Evolutionary conservation across 108 stramenopile genomes (phyloP).

Genomic region (Nannochloropsis gaditana): DNA sequence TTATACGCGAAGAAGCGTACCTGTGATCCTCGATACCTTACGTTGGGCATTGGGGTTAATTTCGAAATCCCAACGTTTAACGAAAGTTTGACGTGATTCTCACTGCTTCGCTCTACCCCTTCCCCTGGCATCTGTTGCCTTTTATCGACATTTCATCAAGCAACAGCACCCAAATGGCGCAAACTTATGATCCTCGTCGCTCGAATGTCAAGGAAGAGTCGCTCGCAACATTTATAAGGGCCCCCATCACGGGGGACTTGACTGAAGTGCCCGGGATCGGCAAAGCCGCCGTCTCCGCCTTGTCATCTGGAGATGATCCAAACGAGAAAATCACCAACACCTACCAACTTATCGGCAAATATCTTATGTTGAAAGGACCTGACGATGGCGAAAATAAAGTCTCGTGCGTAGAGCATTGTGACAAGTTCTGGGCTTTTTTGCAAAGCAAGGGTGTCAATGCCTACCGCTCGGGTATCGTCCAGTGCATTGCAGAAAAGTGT

Average conservation of each 20-base stretch:
- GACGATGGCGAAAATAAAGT: conserved; percentile 56
- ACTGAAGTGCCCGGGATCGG: conserved; percentile 49
- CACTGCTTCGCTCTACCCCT: no score
- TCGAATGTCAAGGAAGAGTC: conserved; percentile 44
- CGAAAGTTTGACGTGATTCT: no score
- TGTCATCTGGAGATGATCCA: conserved; percentile 41
- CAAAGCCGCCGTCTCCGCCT: conserved; percentile 24
- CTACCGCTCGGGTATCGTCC: conserved; percentile 84
- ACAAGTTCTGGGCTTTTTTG: conserved; percentile 87
- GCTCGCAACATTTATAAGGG: conserved; percentile 46
- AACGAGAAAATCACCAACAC: conserved; percentile 45
- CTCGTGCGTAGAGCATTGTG: conserved; percentile 77
- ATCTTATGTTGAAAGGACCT: conserved; percentile 83
- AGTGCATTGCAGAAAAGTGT: conserved; percentile 79
- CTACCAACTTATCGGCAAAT: conserved; percentile 62
- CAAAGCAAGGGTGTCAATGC: conserved; percentile 72
- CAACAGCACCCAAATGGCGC: conserved; percentile 20
- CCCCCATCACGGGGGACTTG: conserved; percentile 41
- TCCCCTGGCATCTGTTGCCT: no score
- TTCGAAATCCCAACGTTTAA: no score
- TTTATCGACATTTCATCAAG: background rate
- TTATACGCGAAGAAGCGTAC: no score
- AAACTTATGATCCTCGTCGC: conserved; percentile 45
- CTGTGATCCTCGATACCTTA: no score
- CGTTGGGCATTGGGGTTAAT: no score